A percentile compares a stretch with the other conserved stretches of the same genome.
phyloP scores from a whole-genome alignment of 441 rosid genomes.

The Gossypium schwendimanii region DNA sequence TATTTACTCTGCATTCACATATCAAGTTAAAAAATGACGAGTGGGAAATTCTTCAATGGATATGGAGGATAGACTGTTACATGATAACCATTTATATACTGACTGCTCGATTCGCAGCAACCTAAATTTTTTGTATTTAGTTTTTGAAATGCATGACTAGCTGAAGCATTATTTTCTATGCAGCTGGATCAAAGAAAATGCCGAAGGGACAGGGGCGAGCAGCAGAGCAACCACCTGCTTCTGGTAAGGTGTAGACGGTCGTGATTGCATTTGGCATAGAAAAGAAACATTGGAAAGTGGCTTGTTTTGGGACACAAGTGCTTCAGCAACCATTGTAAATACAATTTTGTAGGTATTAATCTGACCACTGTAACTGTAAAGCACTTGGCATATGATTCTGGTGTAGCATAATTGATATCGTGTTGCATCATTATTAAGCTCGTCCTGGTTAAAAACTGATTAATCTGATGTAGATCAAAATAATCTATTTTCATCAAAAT shows the following conservation, averaged over 20 bases:
- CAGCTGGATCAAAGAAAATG: conserved; percentile 59
- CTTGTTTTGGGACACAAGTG: not conserved
- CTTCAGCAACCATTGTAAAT: conserved; percentile 5
- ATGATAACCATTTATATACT: not conserved
- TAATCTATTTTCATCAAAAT: not conserved
- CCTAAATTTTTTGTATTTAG: not conserved
- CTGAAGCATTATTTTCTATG: conserved; percentile 9
- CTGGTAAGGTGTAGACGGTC: not conserved
- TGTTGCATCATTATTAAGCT: not conserved
- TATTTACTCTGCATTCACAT: not conserved
- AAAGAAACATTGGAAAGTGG: not conserved
- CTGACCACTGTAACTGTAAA: too few species aligned
- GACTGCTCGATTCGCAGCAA: not conserved
- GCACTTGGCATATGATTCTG: too few species aligned
- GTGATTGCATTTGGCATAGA: not conserved
- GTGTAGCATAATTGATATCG: not conserved
- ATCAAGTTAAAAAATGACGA: not conserved
- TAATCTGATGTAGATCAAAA: not conserved
- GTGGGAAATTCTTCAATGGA: too few species aligned
- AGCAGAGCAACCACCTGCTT: not conserved
- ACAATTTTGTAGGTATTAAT: not conserved
- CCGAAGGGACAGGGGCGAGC: conserved; percentile 47
- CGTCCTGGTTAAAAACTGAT: not conserved
- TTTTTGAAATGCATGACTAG: not conserved
- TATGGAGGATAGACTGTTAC: not conserved